phyloP scores from a whole-genome alignment of 768 basidiomycete genomes.

The Suillus lakei region DNA sequence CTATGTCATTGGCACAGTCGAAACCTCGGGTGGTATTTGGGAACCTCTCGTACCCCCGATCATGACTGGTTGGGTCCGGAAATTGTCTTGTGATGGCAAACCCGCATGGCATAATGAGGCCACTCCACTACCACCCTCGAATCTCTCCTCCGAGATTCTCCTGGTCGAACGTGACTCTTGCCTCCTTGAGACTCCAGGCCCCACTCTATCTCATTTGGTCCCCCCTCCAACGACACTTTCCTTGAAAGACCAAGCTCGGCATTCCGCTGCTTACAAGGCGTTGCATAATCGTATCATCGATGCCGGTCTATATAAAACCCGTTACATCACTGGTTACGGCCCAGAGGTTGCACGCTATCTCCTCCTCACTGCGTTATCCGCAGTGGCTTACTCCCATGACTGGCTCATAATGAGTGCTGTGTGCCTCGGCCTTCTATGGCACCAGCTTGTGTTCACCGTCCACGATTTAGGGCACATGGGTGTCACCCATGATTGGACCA shows the following conservation, averaged over 20 bases:
- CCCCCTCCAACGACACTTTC: slow-evolving; percentile 61
- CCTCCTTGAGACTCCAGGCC: slow-evolving; percentile 39
- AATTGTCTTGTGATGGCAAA: slow-evolving; percentile 47
- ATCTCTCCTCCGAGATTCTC: slow-evolving; percentile 59
- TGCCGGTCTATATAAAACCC: slow-evolving; percentile 86
- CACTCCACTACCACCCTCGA: slow-evolving; percentile 39
- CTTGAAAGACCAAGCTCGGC: slow-evolving; percentile 59
- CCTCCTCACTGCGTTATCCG: slow-evolving; percentile 62
- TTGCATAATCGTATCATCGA: slow-evolving; percentile 76
- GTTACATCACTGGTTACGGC: slow-evolving; percentile 86
- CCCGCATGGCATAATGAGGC: slow-evolving; percentile 70
- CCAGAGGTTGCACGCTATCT: slow-evolving; percentile 84
- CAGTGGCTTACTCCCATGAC: slow-evolving; percentile 59
- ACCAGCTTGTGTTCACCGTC: slow-evolving; percentile 89
- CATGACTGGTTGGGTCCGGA: slow-evolving; percentile 81
- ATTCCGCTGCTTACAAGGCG: slow-evolving; percentile 78
- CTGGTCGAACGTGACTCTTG: slow-evolving; percentile 51
- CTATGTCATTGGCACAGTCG: slow-evolving; percentile 75
- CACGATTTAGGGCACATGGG: slow-evolving; percentile 97
- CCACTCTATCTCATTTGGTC: slow-evolving; percentile 48
- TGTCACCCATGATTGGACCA: slow-evolving; percentile 84
- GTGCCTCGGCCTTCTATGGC: slow-evolving; percentile 90
- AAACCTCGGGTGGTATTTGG: slow-evolving; percentile 60
- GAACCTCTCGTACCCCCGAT: slow-evolving; percentile 84
- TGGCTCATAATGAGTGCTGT: slow-evolving; percentile 80